Base-by-base conservation (phyloP, 2,329 filamentous ascomycete genomes). In the Exophiala viscosa region DNA sequence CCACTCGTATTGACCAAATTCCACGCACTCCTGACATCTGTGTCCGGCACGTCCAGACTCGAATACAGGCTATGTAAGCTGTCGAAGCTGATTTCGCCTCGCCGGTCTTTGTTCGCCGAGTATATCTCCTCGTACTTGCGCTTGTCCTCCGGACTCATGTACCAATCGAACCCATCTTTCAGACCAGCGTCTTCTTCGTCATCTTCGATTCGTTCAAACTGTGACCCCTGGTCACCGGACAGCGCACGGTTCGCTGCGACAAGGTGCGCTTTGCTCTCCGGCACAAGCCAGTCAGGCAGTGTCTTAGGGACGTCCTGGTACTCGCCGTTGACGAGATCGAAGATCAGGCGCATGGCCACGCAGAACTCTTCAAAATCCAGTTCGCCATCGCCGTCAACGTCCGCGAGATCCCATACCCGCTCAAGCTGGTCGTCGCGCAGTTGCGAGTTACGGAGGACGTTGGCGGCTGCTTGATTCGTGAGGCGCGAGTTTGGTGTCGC, bases 301-400 rank as follows among this genome's bases (percentile, higher is more conserved):
- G 82, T 79, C 51, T 80, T 76, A 13, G 93, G 93, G n/a, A 99
- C 91, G 62, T 96, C 90, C 66, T 81, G 76, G 68, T 91, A 91
- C 78, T 96, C 91, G 64, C 93, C 93, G 67, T 99, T 99, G 64
- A 99, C 85, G 61, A 97, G 76, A 70, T 99, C 93, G 71, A 97
- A 99, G 65, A 97, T 96, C 66, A 99, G 77, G 66, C 93, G 84
- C 93, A 99, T 99, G 35, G 91, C 93, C 53, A 99, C 93, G 71
- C 93, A 99, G 71, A 99, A 99, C 78, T 99, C 93, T 75, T 99
- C 93, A 76, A 99, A 99, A 73, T 99, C 93, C 49, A 99, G 79
- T 72, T 95, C 95, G 59, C 93, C 93, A 75, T 99, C 93, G 64
- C 91, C 91, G 73, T 99, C 93, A 57, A 99, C 90, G 69, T 99